These are phyloP conservation scores for Punctularia strigosozonata DNA, from an alignment of 768 basidiomycete species.

Conservation along the genomic window DNA sequence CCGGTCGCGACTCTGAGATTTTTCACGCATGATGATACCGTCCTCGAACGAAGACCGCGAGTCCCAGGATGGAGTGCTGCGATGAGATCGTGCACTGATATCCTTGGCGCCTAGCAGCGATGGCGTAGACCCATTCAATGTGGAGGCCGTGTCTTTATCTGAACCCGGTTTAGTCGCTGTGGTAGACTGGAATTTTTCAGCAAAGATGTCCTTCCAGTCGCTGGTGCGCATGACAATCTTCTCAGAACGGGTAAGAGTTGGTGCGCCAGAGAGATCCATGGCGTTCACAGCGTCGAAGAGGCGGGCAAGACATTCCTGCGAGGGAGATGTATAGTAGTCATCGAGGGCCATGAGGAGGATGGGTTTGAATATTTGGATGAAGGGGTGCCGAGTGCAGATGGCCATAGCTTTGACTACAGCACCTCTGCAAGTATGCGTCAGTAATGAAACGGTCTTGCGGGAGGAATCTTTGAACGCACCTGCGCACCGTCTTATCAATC, in stretches of 20 bases:
- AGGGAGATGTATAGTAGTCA: conserved; percentile 86
- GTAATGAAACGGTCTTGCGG: conserved; percentile 1
- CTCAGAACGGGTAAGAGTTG: conserved; percentile 68
- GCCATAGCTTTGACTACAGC: conserved; percentile 92
- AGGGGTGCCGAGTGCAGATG: conserved; percentile 86
- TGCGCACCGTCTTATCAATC: conserved; percentile 71
- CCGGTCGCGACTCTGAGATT: conserved; percentile 4
- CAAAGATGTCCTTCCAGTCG: conserved; percentile 86
- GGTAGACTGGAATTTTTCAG: conserved; percentile 55
- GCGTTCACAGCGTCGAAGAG: conserved; percentile 91
- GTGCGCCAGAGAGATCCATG: conserved; percentile 76
- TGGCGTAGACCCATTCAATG: too few relatives aligned
- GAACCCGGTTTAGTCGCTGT: background rate
- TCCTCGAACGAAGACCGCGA: conserved; percentile 67
- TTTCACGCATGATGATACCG: conserved; percentile 36
- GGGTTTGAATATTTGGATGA: conserved; percentile 95
- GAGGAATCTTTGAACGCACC: conserved; percentile 32
- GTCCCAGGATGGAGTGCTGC: conserved; percentile 29
- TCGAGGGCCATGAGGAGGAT: conserved; percentile 89
- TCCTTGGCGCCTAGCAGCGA: background rate
- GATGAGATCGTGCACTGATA: conserved; percentile 1
- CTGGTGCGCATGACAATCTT: conserved; percentile 82
- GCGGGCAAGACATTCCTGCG: conserved; percentile 79
- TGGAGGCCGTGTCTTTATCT: background rate
- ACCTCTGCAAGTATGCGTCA: conserved; percentile 41